Evolutionary conservation across 805 yeast species (phyloP).

Genomic region (Ogataea pini): DNA sequence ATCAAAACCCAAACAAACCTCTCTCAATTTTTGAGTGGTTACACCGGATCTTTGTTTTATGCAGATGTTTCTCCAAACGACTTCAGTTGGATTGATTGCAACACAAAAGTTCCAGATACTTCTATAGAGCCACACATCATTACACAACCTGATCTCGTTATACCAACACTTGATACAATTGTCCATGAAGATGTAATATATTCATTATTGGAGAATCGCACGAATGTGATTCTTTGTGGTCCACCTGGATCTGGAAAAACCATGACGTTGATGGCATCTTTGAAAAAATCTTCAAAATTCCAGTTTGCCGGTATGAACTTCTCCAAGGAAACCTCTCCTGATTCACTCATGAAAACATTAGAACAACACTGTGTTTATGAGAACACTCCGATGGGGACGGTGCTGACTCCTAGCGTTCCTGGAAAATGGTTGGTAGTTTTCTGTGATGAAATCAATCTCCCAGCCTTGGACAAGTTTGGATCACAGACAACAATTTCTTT

Average conservation of each 20-base stretch:
- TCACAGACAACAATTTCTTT: conserved; percentile 72
- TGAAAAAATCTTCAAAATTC: conserved; percentile 56
- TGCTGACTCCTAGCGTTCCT: conserved; percentile 56
- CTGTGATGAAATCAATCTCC: conserved; percentile 90
- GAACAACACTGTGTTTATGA: conserved; percentile 72
- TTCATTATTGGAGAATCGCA: conserved; percentile 54
- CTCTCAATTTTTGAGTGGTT: conserved; percentile 5
- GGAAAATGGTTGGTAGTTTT: conserved; percentile 80
- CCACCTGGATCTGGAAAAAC: conserved; percentile 99
- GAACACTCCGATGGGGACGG: conserved; percentile 50
- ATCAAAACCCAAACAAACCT: conserved; percentile 29
- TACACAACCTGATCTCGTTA: conserved; percentile 58
- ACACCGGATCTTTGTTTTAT: conserved; percentile 37
- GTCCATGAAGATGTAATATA: conserved; percentile 64
- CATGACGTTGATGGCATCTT: conserved; percentile 75
- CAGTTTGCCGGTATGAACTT: conserved; percentile 74
- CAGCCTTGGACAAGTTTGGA: conserved; percentile 68
- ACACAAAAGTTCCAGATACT: conserved; percentile 38
- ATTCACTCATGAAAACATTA: conserved; percentile 57
- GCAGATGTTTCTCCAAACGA: conserved; percentile 46
- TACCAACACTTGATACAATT: conserved; percentile 79
- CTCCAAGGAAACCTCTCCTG: conserved; percentile 75
- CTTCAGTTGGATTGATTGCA: conserved; percentile 48
- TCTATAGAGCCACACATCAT: conserved; percentile 62
- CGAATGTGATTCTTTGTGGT: conserved; percentile 77